Evolutionary conservation across 2,329 filamentous ascomycete genomes (phyloP).

Genomic region (Pleomassaria siparia): DNA sequence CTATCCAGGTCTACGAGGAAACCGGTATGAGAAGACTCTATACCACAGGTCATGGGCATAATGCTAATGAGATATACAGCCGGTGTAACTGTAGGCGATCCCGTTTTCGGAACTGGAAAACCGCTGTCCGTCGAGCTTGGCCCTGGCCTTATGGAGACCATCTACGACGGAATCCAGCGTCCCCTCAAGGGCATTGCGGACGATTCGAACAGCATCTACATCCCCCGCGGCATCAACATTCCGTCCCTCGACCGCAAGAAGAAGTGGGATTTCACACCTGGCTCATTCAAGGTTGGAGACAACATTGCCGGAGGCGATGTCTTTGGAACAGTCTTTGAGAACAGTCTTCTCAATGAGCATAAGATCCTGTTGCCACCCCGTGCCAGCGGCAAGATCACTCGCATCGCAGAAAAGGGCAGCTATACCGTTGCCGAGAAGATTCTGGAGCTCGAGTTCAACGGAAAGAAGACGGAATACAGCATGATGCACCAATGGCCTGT

Average conservation of each 20-base stretch:
- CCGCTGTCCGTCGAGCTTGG: slow-evolving; percentile 96
- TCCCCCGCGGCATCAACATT: slow-evolving; percentile 87
- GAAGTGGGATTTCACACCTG: slow-evolving; percentile 95
- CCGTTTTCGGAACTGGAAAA: slow-evolving; percentile 87
- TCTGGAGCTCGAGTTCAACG: slow-evolving; percentile 94
- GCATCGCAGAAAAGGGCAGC: slow-evolving; percentile 83
- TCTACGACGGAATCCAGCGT: slow-evolving; percentile 98
- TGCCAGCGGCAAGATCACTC: slow-evolving; percentile 87
- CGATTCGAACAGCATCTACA: slow-evolving; percentile 86
- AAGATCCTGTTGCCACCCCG: slow-evolving; percentile 90
- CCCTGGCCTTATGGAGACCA: slow-evolving; percentile 95
- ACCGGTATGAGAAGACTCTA: slow-evolving; percentile 67
- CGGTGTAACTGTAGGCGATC: slow-evolving; percentile 93
- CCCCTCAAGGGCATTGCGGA: slow-evolving; percentile 83
- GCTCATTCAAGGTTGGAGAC: slow-evolving; percentile 86
- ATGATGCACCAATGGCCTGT: slow-evolving; percentile 99
- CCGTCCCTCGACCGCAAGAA: slow-evolving; percentile 86
- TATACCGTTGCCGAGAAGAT: slow-evolving; percentile 95
- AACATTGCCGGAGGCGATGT: slow-evolving; percentile 96
- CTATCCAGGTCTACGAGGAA: slow-evolving; percentile 98
- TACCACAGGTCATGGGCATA: not conserved
- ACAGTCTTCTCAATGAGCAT: slow-evolving; percentile 91
- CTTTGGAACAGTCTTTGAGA: slow-evolving; percentile 93
- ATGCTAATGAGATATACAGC: slow-evolving; percentile 55
- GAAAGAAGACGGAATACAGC: slow-evolving; percentile 87